phyloP scores from a whole-genome alignment of 768 basidiomycete species.

The Cystofilobasidium ferigula region DNA sequence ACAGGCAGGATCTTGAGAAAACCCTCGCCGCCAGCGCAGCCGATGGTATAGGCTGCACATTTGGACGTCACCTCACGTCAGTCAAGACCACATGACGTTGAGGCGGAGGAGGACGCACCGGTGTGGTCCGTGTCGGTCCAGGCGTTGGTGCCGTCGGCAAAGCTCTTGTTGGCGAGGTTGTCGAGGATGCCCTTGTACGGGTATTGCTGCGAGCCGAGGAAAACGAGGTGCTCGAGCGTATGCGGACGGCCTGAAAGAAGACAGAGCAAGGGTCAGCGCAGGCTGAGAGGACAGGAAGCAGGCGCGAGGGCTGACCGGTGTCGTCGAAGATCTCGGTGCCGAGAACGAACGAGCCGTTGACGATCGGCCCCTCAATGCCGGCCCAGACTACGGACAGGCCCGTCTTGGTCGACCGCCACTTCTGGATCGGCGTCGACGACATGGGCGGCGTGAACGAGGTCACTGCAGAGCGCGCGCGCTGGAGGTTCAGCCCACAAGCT shows the following conservation, averaged over 20 bases:
- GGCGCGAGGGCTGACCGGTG: slow-evolving; percentile 18
- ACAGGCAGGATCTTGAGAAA: slow-evolving; percentile 51
- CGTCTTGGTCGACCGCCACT: slow-evolving; percentile 76
- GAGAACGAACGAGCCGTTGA: slow-evolving; percentile 19
- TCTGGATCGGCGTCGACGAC: slow-evolving; percentile 35
- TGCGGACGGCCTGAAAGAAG: slow-evolving; percentile 13
- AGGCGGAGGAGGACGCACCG: neutral
- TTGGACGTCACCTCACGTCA: neutral
- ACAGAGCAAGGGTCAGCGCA: slow-evolving; percentile 11
- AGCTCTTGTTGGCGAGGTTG: slow-evolving; percentile 84
- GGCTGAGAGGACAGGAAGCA: slow-evolving; percentile 27
- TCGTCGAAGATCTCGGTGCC: slow-evolving; percentile 18
- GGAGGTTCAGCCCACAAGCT: neutral
- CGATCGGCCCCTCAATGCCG: slow-evolving; percentile 64
- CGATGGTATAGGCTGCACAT: slow-evolving; percentile 79
- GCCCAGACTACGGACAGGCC: slow-evolving; percentile 85
- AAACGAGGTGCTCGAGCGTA: slow-evolving; percentile 54
- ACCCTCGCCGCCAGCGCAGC: slow-evolving; percentile 88
- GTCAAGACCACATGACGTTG: neutral
- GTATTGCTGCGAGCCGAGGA: slow-evolving; percentile 90
- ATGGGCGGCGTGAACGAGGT: slow-evolving; percentile 21
- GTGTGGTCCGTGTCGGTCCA: slow-evolving; percentile 68
- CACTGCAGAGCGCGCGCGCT: slow-evolving; percentile 1
- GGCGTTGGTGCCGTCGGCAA: slow-evolving; percentile 59
- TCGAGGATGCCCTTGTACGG: slow-evolving; percentile 95